These are phyloP conservation scores for Botrytis elliptica DNA, from an alignment of 2,329 filamentous ascomycete genomes.

Conservation along the genomic window DNA sequence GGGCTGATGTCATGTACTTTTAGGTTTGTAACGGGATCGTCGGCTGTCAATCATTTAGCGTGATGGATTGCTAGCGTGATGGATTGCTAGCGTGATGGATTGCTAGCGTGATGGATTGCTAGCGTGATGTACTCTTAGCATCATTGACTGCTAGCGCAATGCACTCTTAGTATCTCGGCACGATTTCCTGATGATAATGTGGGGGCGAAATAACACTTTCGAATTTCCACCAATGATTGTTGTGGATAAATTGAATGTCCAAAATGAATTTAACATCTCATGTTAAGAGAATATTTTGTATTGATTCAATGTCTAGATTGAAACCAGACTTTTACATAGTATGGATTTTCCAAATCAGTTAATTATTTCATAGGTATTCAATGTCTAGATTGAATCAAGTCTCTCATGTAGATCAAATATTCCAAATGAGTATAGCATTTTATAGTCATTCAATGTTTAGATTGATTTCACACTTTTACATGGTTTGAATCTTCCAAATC, in stretches of 20 bases:
- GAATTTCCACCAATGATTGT: not conserved
- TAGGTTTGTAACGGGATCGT: not conserved
- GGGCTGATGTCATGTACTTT: not conserved
- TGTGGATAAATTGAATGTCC: not conserved
- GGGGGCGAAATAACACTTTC: not conserved
- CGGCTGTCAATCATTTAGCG: not conserved
- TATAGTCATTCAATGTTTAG: too few relatives aligned
- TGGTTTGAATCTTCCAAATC: too few relatives aligned
- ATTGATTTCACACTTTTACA: too few relatives aligned
- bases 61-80: not conserved
- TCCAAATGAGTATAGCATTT: not conserved
- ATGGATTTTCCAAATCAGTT: not conserved
- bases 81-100: not conserved
- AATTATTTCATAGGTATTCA: rapidly evolving
- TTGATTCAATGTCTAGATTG: too few relatives aligned
- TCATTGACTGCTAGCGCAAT: not conserved
- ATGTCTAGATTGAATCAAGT: rapidly evolving
- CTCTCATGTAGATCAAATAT: not conserved
- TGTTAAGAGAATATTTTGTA: rapidly evolving
- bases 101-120: not conserved
- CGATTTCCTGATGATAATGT: not conserved
- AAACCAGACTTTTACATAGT: rapidly evolving
- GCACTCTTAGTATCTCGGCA: not conserved
- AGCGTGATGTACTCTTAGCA: not conserved
- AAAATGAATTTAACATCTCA: not conserved